Conservation (phyloP, 2,329 filamentous ascomycete species). For the Penicillium sp. region DNA sequence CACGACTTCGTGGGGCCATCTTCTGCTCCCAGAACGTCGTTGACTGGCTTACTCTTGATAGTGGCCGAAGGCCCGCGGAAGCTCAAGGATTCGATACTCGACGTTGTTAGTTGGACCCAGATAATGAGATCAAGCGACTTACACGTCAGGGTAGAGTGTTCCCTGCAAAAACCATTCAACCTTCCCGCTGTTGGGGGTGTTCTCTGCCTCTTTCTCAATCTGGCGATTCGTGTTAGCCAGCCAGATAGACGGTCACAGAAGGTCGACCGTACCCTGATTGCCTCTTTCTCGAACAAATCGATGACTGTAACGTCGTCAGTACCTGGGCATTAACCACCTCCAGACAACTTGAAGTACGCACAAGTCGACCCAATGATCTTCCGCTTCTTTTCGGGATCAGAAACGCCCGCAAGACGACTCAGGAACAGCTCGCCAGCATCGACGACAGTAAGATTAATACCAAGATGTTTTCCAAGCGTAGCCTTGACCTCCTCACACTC, state of each 20-base stretch:
- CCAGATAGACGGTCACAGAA: background rate
- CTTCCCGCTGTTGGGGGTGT: constrained; percentile 44
- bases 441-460: constrained; percentile 84
- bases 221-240: constrained; percentile 9
- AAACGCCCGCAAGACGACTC: constrained; percentile 65
- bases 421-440: constrained; percentile 75
- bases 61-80: constrained; percentile 67
- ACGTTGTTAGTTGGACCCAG: constrained; percentile 2
- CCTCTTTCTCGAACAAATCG: constrained; percentile 76
- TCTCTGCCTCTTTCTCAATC: constrained; percentile 19
- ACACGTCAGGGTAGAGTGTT: constrained; percentile 68
- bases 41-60: constrained; percentile 64
- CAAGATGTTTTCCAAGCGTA: constrained; percentile 69
- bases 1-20: background rate
- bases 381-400: constrained; percentile 77
- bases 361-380: constrained; percentile 68
- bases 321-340: background rate
- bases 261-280: constrained; percentile 11
- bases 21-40: constrained; percentile 5
- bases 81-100: constrained; percentile 58
- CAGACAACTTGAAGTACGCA: constrained; percentile 4
- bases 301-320: constrained; percentile 58
- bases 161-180: constrained; percentile 86
- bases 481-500: constrained; percentile 78
- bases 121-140: background rate